These are phyloP conservation scores for Rhodotorula sp. DNA, from an alignment of 1,284 basidiomycete genomes.

Conservation along the genomic window DNA sequence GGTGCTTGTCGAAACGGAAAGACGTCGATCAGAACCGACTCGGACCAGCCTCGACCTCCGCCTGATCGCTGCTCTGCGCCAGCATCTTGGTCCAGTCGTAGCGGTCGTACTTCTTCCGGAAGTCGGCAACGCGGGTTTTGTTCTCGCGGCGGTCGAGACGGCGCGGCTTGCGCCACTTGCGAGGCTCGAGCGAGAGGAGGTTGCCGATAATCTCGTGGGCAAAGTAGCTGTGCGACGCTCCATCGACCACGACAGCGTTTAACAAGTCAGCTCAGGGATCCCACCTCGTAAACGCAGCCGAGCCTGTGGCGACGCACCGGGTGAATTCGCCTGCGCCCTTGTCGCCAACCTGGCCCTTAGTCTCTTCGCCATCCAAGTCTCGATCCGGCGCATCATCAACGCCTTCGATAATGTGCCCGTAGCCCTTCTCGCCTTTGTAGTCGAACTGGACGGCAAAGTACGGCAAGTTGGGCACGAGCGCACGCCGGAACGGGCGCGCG, in stretches of 20 bases:
- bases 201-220: constrained; percentile 93
- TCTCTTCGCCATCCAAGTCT: constrained; percentile 59
- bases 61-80: neutral
- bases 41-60: neutral
- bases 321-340: constrained; percentile 86
- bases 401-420: constrained; percentile 95
- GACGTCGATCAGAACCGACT: neutral
- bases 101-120: constrained; percentile 56
- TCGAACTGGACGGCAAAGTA: constrained; percentile 99
- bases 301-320: constrained; percentile 56
- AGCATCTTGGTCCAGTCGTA: constrained; percentile 51
- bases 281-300: neutral
- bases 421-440: constrained; percentile 93
- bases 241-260: too few relatives aligned
- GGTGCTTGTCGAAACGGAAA: too few relatives aligned
- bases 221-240: constrained; percentile 66
- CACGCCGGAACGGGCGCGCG: constrained; percentile 75
- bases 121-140: constrained; percentile 65
- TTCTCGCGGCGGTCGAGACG: constrained; percentile 69
- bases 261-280: neutral
- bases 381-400: constrained; percentile 60
- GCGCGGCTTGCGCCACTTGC: constrained; percentile 77
- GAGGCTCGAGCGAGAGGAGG: constrained; percentile 80
- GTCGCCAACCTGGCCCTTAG: constrained; percentile 69
- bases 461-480: constrained; percentile 92